Conservation (phyloP, 192 early-diverging fungal species). For the Gonapodya sp. region DNA sequence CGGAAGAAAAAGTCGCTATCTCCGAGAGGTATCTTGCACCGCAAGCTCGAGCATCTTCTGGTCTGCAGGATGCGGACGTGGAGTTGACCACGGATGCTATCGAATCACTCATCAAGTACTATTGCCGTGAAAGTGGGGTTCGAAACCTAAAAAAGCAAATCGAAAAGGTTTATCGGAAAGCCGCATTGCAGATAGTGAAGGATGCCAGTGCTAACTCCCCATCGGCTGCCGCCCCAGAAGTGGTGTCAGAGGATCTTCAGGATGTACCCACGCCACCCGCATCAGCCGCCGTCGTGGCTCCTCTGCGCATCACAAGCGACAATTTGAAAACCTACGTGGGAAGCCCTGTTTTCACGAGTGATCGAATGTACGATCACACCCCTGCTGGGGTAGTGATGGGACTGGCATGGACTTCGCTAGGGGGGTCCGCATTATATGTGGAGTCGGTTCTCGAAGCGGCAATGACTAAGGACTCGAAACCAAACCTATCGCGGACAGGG, state of each 20-base stretch:
- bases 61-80: constrained; percentile 65
- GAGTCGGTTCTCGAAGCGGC: constrained; percentile 84
- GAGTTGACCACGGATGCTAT: constrained; percentile 65
- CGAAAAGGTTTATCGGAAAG: constrained; percentile 97
- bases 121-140: constrained; percentile 96
- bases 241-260: not conserved
- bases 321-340: constrained; percentile 92
- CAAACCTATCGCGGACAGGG: constrained; percentile 75
- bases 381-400: constrained; percentile 97
- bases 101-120: constrained; percentile 73
- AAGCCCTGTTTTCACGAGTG: constrained; percentile 72
- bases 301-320: constrained; percentile 50
- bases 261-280: not conserved
- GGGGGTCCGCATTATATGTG: constrained; percentile 86
- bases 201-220: constrained; percentile 29
- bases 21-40: constrained; percentile 87
- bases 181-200: constrained; percentile 77
- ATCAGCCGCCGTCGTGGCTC: not conserved
- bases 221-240: not conserved
- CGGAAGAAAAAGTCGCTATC: constrained; percentile 75
- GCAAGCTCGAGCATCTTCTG: constrained; percentile 67
- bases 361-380: constrained; percentile 83
- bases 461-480: constrained; percentile 43
- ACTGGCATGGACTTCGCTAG: constrained; percentile 92
- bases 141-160: constrained; percentile 98